A percentile compares a stretch with the other conserved stretches of the same genome.
These are phyloP conservation scores for Vitis labrusca DNA, from an alignment of 164 flowering plant genomes.

Conservation along the genomic window DNA sequence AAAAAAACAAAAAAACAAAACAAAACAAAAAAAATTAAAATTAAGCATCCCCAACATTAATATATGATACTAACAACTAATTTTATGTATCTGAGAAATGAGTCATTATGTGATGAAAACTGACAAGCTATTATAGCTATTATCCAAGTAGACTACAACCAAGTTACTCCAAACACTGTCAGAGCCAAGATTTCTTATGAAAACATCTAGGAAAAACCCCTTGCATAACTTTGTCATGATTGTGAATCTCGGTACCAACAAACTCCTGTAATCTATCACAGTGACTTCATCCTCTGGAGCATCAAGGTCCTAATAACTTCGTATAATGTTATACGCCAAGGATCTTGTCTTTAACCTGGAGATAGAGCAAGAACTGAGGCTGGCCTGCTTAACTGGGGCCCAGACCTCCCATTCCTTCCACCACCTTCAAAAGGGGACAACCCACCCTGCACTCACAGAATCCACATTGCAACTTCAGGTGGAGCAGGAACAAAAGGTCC, in stretches of 20 bases:
- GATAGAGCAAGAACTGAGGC: slow-evolving; percentile 64
- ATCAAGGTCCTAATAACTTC: slow-evolving; percentile 96
- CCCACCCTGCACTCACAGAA: slow-evolving; percentile 91
- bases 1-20: too few relatives aligned
- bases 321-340: slow-evolving; percentile 67
- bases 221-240: not conserved
- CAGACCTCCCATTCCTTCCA: slow-evolving; percentile 68
- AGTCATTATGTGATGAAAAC: too few relatives aligned
- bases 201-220: not conserved
- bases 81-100: too few relatives aligned
- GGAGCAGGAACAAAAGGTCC: slow-evolving; percentile 99
- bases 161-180: too few relatives aligned
- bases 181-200: too few relatives aligned
- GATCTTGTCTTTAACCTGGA: slow-evolving; percentile 84
- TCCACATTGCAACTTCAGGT: slow-evolving; percentile 97
- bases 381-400: slow-evolving; percentile 55
- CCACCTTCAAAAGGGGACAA: slow-evolving; percentile 75
- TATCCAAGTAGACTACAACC: too few relatives aligned
- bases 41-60: too few relatives aligned
- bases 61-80: too few relatives aligned
- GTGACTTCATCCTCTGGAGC: slow-evolving; percentile 99
- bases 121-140: too few relatives aligned
- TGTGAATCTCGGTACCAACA: slow-evolving; percentile 30
- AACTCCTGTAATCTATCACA: slow-evolving; percentile 93
- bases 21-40: too few relatives aligned